phyloP scores from a whole-genome alignment of 2,329 filamentous ascomycete species.

The Xylaria arbuscula region DNA sequence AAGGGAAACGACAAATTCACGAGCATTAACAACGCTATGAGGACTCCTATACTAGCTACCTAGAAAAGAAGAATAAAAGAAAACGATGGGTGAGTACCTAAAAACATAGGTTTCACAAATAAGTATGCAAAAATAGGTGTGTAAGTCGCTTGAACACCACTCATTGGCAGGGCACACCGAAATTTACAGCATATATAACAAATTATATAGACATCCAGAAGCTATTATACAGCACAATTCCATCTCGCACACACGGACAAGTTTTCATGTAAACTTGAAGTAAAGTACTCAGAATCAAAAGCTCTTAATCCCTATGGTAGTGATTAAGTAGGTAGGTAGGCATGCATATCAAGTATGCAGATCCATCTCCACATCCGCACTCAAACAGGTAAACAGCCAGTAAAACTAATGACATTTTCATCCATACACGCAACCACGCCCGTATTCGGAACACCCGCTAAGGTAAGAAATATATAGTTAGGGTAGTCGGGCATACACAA shows the following conservation, averaged over 20 bases:
- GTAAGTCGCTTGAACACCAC: too few species aligned
- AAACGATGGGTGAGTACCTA: neutral
- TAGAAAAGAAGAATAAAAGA: neutral
- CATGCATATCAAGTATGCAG: neutral
- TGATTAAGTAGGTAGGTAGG: too few species aligned
- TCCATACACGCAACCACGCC: neutral
- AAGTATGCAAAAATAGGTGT: neutral
- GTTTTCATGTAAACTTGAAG: too few species aligned
- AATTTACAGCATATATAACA: too few species aligned
- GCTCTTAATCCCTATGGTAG: too few species aligned
- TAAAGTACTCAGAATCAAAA: too few species aligned
- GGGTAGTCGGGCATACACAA: too few species aligned
- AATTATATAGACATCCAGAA: too few species aligned
- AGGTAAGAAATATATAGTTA: neutral
- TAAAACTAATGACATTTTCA: neutral
- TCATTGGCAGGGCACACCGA: too few species aligned
- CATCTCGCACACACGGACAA: too few species aligned
- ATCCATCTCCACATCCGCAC: neutral
- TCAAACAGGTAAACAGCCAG: neutral
- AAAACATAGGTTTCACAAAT: neutral
- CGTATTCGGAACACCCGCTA: too few species aligned
- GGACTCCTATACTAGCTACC: neutral
- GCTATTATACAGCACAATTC: too few species aligned
- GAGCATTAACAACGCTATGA: constrained; percentile 18
- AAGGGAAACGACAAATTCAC: neutral